phyloP scores from a whole-genome alignment of 257 asterid species.

The Plantago ovata region DNA sequence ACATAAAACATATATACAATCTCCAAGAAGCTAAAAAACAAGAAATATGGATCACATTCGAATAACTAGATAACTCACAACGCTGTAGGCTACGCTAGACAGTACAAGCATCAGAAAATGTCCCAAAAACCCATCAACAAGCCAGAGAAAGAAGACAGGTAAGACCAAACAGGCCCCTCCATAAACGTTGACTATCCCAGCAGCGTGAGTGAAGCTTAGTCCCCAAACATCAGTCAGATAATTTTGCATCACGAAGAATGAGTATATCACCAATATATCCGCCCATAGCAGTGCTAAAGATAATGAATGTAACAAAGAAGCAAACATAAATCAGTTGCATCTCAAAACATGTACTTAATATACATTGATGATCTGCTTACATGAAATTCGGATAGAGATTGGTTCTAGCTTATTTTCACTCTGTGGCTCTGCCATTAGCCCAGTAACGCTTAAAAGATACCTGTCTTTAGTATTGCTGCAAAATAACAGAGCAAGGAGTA shows the following conservation, averaged over 20 bases:
- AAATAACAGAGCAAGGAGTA: too few species aligned
- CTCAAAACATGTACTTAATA: too few species aligned
- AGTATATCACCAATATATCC: conserved; percentile 30
- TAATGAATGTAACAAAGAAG: too few species aligned
- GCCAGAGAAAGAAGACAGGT: conserved; percentile 37
- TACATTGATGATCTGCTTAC: too few species aligned
- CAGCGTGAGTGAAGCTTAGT: conserved; percentile 51
- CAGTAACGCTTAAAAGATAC: too few species aligned
- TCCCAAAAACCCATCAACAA: conserved; percentile 35
- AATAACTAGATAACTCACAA: conserved; percentile 34
- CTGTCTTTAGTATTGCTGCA: too few species aligned
- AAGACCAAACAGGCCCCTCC: conserved; percentile 30
- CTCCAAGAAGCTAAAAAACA: too few species aligned
- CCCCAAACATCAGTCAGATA: conserved; percentile 66
- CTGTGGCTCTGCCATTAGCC: too few species aligned
- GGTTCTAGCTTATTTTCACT: too few species aligned
- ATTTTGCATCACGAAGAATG: conserved; percentile 51
- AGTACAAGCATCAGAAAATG: conserved; percentile 40
- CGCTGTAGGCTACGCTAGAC: conserved; percentile 42
- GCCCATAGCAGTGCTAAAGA: conserved; percentile 26
- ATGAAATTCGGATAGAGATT: too few species aligned
- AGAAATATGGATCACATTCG: not conserved
- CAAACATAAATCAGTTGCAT: conserved; percentile 1
- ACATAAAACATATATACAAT: too few species aligned
- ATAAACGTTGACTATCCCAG: conserved; percentile 49